These are phyloP conservation scores for Rhizopus arrhizus DNA, from an alignment of 371 early-diverging fungal genomes.

Conservation along the genomic window DNA sequence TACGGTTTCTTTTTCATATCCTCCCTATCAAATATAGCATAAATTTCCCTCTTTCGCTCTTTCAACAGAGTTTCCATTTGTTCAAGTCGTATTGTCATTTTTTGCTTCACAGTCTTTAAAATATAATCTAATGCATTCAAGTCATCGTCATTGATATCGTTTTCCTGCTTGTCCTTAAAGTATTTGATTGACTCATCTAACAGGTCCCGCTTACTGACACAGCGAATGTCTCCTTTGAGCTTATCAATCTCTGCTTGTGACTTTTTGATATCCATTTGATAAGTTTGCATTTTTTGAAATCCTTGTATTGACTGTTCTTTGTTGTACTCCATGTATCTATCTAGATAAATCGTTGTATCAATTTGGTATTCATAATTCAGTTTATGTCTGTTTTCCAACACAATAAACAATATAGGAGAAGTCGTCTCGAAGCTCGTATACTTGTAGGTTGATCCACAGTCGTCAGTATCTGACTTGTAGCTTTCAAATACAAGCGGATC, in stretches of 20 bases:
- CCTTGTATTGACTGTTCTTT: slow-evolving; percentile 24
- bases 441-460: slow-evolving; percentile 14
- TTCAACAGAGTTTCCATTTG: slow-evolving; percentile 1
- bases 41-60: slow-evolving; percentile 3
- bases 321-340: slow-evolving; percentile 43
- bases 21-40: slow-evolving; percentile 23
- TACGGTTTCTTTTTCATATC: slow-evolving; percentile 37
- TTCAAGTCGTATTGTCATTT: slow-evolving; percentile 3
- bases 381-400: slow-evolving; percentile 29
- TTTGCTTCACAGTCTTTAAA: slow-evolving; percentile 7
- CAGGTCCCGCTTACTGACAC: slow-evolving; percentile 23
- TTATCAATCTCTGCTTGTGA: slow-evolving; percentile 15
- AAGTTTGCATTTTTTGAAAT: slow-evolving; percentile 32
- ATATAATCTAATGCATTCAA: not conserved
- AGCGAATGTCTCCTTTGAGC: slow-evolving; percentile 5
- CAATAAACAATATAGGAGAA: slow-evolving; percentile 42
- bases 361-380: slow-evolving; percentile 18
- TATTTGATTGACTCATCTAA: slow-evolving; percentile 23
- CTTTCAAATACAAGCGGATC: slow-evolving; percentile 45
- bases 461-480: slow-evolving; percentile 8
- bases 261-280: slow-evolving; percentile 23
- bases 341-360: slow-evolving; percentile 45
- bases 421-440: slow-evolving; percentile 40
- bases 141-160: not conserved
- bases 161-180: slow-evolving; percentile 18